phyloP scores from a whole-genome alignment of 1,284 basidiomycete species.

The Athelia sp. region DNA sequence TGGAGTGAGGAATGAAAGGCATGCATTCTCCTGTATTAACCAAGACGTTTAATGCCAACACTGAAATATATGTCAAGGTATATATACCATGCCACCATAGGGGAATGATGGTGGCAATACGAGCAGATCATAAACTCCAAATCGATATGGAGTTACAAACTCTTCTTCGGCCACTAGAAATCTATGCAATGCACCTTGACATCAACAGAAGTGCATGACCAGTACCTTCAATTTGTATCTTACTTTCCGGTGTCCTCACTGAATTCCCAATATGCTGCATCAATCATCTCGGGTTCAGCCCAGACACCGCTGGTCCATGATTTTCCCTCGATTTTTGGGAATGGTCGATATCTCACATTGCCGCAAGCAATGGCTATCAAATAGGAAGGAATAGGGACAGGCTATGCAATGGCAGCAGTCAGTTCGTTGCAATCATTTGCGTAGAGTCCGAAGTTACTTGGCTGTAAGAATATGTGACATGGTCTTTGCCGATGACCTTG shows the following conservation, averaged over 20 bases:
- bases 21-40: conserved; percentile 86
- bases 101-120: conserved; percentile 95
- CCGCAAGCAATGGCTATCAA: conserved; percentile 85
- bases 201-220: not conserved
- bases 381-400: conserved; percentile 82
- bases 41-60: too few species aligned
- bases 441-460: not conserved
- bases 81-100: conserved; percentile 89
- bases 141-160: conserved; percentile 73
- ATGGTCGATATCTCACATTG: conserved; percentile 72
- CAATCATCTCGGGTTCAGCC: conserved; percentile 84
- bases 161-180: conserved; percentile 78
- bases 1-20: conserved; percentile 84
- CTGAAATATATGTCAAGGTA: too few species aligned
- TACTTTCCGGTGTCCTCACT: conserved; percentile 77
- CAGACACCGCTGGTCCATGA: conserved; percentile 82
- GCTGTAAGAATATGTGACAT: conserved; percentile 58
- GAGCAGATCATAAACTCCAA: conserved; percentile 88
- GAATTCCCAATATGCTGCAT: conserved; percentile 85
- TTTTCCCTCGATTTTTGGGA: conserved; percentile 56
- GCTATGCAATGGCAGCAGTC: too few species aligned
- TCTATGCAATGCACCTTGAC: conserved; percentile 28
- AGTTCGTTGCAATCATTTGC: not conserved
- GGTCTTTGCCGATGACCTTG: conserved; percentile 67
- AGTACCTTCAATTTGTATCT: not conserved